phyloP scores from a whole-genome alignment of 164 flowering plant species.

The Aristolochia fimbriata region DNA sequence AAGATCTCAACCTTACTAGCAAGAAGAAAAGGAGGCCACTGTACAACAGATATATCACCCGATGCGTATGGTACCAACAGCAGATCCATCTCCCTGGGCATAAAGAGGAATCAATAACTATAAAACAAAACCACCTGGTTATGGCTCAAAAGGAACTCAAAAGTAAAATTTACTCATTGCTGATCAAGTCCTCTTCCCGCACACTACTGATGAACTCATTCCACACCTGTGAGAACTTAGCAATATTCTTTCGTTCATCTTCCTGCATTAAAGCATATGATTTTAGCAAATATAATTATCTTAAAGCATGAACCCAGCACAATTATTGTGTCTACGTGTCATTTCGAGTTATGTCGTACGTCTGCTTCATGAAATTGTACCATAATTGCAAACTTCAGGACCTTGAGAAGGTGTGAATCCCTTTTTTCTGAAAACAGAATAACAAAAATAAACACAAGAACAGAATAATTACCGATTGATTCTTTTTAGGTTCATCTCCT shows the following conservation, averaged over 20 bases:
- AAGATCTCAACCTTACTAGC: conserved; percentile 69
- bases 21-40: conserved; percentile 97
- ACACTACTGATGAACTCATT: conserved; percentile 70
- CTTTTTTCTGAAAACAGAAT: not conserved
- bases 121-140: not conserved
- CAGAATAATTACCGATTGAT: conserved; percentile 25
- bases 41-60: conserved; percentile 55
- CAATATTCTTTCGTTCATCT: conserved; percentile 33
- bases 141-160: conserved; percentile 2
- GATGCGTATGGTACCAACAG: conserved; percentile 76
- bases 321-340: too few species aligned
- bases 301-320: not conserved
- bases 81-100: conserved; percentile 69
- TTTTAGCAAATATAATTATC: not conserved
- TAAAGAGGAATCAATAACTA: conserved; percentile 8
- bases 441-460: conserved; percentile 1
- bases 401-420: not conserved
- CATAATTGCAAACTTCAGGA: too few species aligned
- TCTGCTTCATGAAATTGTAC: too few species aligned
- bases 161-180: conserved; percentile 40
- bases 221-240: conserved; percentile 90
- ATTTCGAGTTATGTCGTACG: too few species aligned
- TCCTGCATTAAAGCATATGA: not conserved
- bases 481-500: conserved; percentile 19
- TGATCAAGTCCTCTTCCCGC: conserved; percentile 79